Base-by-base conservation (phyloP, 768 basidiomycete genomes). In the Galerina marginata region DNA sequence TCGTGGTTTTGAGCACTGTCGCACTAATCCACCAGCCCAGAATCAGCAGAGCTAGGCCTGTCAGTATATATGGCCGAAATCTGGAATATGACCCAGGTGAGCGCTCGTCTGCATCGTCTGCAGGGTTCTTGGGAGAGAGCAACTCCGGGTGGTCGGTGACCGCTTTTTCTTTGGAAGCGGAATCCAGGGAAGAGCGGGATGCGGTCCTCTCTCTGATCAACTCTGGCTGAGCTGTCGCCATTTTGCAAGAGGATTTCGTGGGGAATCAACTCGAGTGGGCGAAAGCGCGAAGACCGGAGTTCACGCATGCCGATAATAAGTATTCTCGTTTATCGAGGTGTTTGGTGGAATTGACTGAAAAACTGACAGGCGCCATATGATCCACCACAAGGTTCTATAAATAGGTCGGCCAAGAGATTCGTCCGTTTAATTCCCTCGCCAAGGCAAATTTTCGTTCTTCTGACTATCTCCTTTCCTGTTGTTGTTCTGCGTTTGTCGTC, bases 11-110 rank as follows among this genome's bases (percentile, higher is more conserved):
- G 50, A 94, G 74, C 11, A 92, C 71, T 0, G 85, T 92, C 9
- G 92, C 75, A 60, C 88, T 89, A 38, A 95, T 87, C 92, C 92
- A 95, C 92, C 92, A 95, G 43, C 84, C 92, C 44, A 93, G 77
- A 64, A 95, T 91, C 51, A 88, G 70, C 11, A 79, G 67, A 9
- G 87, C 89, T 0, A 88, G 62, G 14, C 66, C 84, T 48, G 72
- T 73, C 38, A 93, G 76, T 48, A 86, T 69, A 26, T 59, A 73
- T 94, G 95, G 62, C 90, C 92, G 69, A 95, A 95, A 12, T 94
- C 93, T 51, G 25, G 72, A 92, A 93, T 33, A 95, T 86, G 15
- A 90, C 86, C 71, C 14, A 12, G 93, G 95, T 40, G 89, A 86
- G 12, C 90, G 15, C 38, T 54, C 51, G 87, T 65, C 94, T 93